Percentiles rank a stretch among this genome's conserved stretches.
Evolutionary conservation across 2,329 filamentous ascomycete species (phyloP).

Genomic region (Aspergillus sp.): DNA sequence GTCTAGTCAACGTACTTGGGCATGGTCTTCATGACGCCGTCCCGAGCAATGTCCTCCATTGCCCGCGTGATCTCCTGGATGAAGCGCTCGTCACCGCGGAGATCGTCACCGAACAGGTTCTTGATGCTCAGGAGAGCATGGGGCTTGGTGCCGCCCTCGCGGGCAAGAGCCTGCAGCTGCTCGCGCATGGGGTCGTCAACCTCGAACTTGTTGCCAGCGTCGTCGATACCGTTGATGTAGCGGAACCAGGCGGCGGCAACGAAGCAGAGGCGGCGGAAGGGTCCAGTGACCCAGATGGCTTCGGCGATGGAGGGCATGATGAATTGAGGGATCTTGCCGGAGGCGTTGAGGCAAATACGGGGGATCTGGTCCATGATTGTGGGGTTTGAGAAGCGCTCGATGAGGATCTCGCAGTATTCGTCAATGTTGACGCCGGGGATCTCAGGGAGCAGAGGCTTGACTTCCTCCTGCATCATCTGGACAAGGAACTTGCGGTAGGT

Average conservation of each 20-base stretch:
- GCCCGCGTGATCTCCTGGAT: constrained; percentile 48
- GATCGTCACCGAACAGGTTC: constrained; percentile 53
- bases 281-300: constrained; percentile 46
- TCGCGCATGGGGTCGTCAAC: constrained; percentile 53
- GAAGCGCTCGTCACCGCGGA: constrained; percentile 51
- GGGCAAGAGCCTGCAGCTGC: constrained; percentile 49
- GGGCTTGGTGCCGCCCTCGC: constrained; percentile 46
- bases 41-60: constrained; percentile 48
- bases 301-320: constrained; percentile 42
- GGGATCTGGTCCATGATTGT: constrained; percentile 58
- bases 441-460: constrained; percentile 53
- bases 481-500: constrained; percentile 50
- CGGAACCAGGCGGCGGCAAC: constrained; percentile 53
- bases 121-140: constrained; percentile 46
- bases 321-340: constrained; percentile 54
- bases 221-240: constrained; percentile 53
- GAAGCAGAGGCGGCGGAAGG: constrained; percentile 51
- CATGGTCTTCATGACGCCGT: constrained; percentile 52
- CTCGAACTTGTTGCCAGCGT: constrained; percentile 43
- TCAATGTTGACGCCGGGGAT: constrained; percentile 54
- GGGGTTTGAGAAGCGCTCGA: constrained; percentile 58
- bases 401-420: constrained; percentile 53
- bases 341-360: constrained; percentile 53
- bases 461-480: constrained; percentile 58
- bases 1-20: constrained; percentile 49